Evolutionary conservation across 176 grass and related monocot genomes (phyloP), one percentile per base, ranked within the genome.

Genomic region (Zoysia japonica): DNA sequence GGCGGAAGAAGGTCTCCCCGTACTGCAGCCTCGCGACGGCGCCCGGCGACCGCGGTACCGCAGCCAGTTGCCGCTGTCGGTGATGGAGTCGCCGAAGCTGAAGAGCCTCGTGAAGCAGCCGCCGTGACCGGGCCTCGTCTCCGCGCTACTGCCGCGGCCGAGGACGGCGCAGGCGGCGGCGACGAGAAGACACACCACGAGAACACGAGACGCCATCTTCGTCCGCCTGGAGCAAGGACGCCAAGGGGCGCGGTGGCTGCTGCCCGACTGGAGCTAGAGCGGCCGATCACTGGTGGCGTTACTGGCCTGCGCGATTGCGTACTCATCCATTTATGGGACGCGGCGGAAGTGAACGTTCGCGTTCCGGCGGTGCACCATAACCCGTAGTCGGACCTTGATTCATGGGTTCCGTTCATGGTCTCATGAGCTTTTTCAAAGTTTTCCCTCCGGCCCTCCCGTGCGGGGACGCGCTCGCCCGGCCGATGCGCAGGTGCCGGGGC

Each of bases 21-120:
- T 90, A 93, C 43, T 82, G 88, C 16, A 61, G 75, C 50, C 71
- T 8, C 39, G 76, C 51, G 4, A 88, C 85, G 4, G 82, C 45
- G 38, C 79, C 85, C 19, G 84, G 72, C 37, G 44, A 13, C 0
- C 3, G 11, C 39, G 74, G 50, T 85, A 86, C 68, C 61, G 82
- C 47, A 86, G 50, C 70, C 69, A 86, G 52, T 93, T 93, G 28
- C 91, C 88, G 57, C 81, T 93, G 67, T 90, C 88, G 55, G 76
- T 76, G 56, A 93, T 45, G 14, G 88, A 93, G 74, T 93, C 88
- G 16, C 91, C 88, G 74, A 93, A 93, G 74, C 82, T 82, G 56
- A 93, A 90, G 49, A 93, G 78, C 70, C 77, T 65, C 11, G 70
- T 86, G 80, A 83, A 90, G 82, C 88, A 90, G 43, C 69, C 13